A percentile compares a stretch with the other conserved stretches of the same genome.
Conservation (phyloP, 2,329 filamentous ascomycete species). For the Teratosphaeria viscida region DNA sequence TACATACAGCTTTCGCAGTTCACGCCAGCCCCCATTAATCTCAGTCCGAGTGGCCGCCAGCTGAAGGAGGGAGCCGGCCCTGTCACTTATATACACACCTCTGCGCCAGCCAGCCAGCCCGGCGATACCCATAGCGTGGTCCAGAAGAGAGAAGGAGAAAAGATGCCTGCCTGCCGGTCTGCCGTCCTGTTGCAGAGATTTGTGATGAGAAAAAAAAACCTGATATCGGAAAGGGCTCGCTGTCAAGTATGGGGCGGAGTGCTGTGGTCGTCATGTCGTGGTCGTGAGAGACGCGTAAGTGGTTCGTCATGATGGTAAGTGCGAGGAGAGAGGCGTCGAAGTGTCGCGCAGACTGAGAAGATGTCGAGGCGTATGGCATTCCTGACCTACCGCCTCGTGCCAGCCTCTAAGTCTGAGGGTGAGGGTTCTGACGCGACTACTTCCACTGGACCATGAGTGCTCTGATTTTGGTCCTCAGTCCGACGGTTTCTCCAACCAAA, state of each 20-base stretch:
- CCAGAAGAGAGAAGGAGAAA: not conserved
- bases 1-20: too few species aligned
- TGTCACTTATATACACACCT: too few species aligned
- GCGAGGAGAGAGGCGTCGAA: not conserved
- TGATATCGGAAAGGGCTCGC: not conserved
- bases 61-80: too few species aligned
- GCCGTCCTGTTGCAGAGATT: not conserved
- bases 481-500: constrained; percentile 14
- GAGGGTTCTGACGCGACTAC: constrained; percentile 5
- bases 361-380: not conserved
- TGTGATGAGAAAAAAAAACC: not conserved
- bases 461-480: not conserved
- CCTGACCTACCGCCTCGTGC: constrained; percentile 8
- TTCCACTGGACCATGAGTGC: constrained; percentile 12
- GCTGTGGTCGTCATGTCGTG: not conserved
- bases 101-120: too few species aligned
- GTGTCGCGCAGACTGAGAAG: not conserved
- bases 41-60: too few species aligned
- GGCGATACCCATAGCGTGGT: too few species aligned
- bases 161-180: not conserved
- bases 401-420: constrained; percentile 21
- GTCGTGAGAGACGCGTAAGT: not conserved
- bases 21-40: too few species aligned
- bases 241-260: not conserved
- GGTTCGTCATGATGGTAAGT: not conserved